These are phyloP conservation scores for Moniliophthora roreri DNA, from an alignment of 1,284 basidiomycete species.

Conservation along the genomic window DNA sequence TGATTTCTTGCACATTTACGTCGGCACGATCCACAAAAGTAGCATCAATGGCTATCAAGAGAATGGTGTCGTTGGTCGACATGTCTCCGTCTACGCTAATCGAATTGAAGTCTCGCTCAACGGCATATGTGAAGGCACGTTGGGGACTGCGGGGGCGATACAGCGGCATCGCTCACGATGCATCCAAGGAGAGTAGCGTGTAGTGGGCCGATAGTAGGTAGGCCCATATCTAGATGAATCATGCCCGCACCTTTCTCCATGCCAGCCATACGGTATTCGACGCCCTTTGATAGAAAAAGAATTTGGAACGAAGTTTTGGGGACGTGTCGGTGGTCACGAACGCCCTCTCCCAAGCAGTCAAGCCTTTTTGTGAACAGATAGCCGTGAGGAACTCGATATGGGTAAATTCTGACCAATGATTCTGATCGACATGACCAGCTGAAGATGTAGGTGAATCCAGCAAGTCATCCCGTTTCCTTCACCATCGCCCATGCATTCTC, in stretches of 20 bases:
- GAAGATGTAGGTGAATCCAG: slow-evolving; percentile 39
- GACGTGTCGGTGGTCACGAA: slow-evolving; percentile 99
- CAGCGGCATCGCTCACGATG: slow-evolving; percentile 89
- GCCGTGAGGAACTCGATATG: slow-evolving; percentile 74
- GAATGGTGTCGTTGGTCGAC: slow-evolving; percentile 97
- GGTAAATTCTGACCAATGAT: slow-evolving; percentile 96
- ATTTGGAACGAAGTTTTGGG: slow-evolving; percentile 87
- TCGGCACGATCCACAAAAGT: slow-evolving; percentile 43
- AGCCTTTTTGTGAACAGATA: slow-evolving; percentile 57
- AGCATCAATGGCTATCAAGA: slow-evolving; percentile 91
- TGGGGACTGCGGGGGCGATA: slow-evolving; percentile 83
- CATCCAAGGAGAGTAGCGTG: slow-evolving; percentile 95
- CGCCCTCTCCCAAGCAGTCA: slow-evolving; percentile 81
- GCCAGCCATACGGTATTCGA: slow-evolving; percentile 80
- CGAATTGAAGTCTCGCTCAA: slow-evolving; percentile 93
- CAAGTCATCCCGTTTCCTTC: slow-evolving; percentile 70
- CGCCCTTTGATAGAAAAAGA: slow-evolving; percentile 73
- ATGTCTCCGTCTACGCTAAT: slow-evolving; percentile 99
- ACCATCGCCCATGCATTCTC: slow-evolving; percentile 90
- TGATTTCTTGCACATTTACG: slow-evolving; percentile 53
- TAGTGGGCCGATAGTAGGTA: slow-evolving; percentile 48
- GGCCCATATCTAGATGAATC: slow-evolving; percentile 98
- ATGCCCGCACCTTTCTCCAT: slow-evolving; percentile 99
- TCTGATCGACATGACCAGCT: slow-evolving; percentile 93
- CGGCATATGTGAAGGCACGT: slow-evolving; percentile 87